Percentiles rank a stretch among this genome's conserved stretches.
Evolutionary conservation across 1,284 basidiomycete genomes (phyloP).

Genomic region (Ustilago lituana): DNA sequence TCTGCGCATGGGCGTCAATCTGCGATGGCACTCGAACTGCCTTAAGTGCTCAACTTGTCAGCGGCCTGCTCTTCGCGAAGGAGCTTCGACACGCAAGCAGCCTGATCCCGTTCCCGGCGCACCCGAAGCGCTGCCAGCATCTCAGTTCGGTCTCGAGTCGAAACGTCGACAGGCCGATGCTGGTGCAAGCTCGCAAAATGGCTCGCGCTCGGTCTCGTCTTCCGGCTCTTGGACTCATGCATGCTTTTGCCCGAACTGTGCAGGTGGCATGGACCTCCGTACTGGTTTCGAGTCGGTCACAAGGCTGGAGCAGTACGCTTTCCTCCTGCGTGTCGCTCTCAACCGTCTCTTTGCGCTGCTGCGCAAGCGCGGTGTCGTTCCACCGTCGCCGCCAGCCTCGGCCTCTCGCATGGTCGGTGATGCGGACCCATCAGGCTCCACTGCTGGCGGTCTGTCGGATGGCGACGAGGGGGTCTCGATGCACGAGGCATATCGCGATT

Average conservation of each 20-base stretch:
- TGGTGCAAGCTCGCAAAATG: constrained; percentile 9
- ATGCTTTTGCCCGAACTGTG: constrained; percentile 78
- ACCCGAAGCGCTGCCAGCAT: constrained; percentile 45
- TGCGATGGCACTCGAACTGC: constrained; percentile 95
- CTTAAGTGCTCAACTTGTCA: constrained; percentile 82
- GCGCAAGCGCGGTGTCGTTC: constrained; percentile 89
- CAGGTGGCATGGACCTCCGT: constrained; percentile 67
- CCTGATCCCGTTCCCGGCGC: constrained; percentile 35
- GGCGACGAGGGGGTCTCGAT: constrained; percentile 48
- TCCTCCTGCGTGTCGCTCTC: constrained; percentile 93
- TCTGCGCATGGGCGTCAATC: constrained; percentile 87
- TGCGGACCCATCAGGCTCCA: constrained; percentile 10
- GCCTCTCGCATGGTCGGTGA: constrained; percentile 22
- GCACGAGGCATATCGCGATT: constrained; percentile 78
- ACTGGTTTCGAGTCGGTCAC: constrained; percentile 88
- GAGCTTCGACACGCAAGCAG: constrained; percentile 29
- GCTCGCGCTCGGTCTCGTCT: constrained; percentile 8
- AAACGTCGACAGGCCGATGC: constrained; percentile 23
- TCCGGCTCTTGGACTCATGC: constrained; percentile 25
- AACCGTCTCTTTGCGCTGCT: constrained; percentile 88
- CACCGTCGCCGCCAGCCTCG: constrained; percentile 73
- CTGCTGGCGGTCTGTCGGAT: background rate
- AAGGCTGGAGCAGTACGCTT: constrained; percentile 95
- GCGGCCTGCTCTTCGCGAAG: constrained; percentile 44
- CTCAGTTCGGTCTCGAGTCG: constrained; percentile 57